A percentile compares a stretch with the other conserved stretches of the same genome.
Conservation (phyloP, 495 filamentous ascomycete species). For the Neurospora sp. region DNA sequence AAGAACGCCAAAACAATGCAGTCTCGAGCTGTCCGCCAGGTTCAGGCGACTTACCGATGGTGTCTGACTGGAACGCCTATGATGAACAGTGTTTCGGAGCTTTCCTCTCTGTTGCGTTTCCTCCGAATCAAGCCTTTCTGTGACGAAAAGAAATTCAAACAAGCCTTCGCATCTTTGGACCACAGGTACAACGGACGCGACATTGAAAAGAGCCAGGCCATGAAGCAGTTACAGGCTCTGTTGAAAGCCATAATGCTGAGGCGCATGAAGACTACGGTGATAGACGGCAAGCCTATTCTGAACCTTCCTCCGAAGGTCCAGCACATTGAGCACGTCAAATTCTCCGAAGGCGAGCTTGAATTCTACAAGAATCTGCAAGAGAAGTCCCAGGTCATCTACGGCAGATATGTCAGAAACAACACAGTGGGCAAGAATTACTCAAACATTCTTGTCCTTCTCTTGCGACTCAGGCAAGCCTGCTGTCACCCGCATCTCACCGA, state of each 20-base stretch:
- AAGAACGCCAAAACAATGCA: conserved; percentile 71
- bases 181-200: conserved; percentile 20
- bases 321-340: conserved; percentile 56
- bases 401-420: conserved; percentile 62
- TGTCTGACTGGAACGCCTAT: conserved; percentile 92
- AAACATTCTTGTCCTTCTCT: conserved; percentile 72
- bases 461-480: conserved; percentile 85
- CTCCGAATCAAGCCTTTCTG: conserved; percentile 74
- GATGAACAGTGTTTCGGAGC: conserved; percentile 78
- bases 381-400: conserved; percentile 59
- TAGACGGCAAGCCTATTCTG: conserved; percentile 81
- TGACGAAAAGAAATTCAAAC: conserved; percentile 45
- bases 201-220: conserved; percentile 34
- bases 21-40: conserved; percentile 48
- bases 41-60: conserved; percentile 60
- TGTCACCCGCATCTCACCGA: conserved; percentile 90
- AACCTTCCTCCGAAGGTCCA: conserved; percentile 60
- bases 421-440: conserved; percentile 72
- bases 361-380: conserved; percentile 67
- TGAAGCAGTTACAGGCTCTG: conserved; percentile 66
- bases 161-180: conserved; percentile 26
- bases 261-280: conserved; percentile 69
- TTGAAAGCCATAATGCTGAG: conserved; percentile 81
- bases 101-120: conserved; percentile 78
- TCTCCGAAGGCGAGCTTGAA: conserved; percentile 58